These are phyloP conservation scores for Lasiosphaeriaceae sp. DNA, from an alignment of 495 filamentous ascomycete species.

Conservation along the genomic window DNA sequence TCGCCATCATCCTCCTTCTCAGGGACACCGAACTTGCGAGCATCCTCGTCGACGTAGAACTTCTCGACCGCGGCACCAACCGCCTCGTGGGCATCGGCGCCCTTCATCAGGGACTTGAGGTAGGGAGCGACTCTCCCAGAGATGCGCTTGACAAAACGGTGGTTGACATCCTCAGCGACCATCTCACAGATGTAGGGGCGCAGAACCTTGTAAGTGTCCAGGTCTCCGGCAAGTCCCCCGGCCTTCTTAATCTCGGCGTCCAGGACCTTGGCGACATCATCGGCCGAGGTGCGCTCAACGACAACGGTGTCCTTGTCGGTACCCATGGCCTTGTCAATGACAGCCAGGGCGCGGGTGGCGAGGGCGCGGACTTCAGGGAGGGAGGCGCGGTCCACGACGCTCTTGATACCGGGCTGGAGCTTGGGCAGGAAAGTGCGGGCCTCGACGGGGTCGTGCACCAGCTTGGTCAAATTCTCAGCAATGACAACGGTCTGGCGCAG, in stretches of 20 bases:
- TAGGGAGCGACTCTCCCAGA: conserved; percentile 64
- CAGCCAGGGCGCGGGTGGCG: conserved; percentile 72
- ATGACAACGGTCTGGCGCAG: conserved; percentile 93
- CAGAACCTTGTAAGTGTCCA: conserved; percentile 62
- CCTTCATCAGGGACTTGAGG: conserved; percentile 63
- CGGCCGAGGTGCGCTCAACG: conserved; percentile 63
- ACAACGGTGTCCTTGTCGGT: conserved; percentile 56
- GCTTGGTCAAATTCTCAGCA: conserved; percentile 97
- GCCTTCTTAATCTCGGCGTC: conserved; percentile 69
- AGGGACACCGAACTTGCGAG: conserved; percentile 81
- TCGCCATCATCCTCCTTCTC: conserved; percentile 78
- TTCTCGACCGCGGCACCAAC: conserved; percentile 64
- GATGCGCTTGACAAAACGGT: conserved; percentile 73
- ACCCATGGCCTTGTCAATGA: conserved; percentile 93
- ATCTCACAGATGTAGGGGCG: conserved; percentile 77
- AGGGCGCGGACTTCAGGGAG: conserved; percentile 93
- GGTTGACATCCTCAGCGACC: conserved; percentile 86
- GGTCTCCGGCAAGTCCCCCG: conserved; percentile 57
- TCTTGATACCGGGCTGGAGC: conserved; percentile 89
- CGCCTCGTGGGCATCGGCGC: conserved; percentile 48
- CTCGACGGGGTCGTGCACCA: conserved; percentile 96
- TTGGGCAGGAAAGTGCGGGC: conserved; percentile 94
- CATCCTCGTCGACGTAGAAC: conserved; percentile 74
- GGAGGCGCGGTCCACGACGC: conserved; percentile 80
- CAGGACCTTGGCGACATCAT: conserved; percentile 72